A percentile compares a stretch with the other conserved stretches of the same genome.
Evolutionary conservation across 73 alveolate species (phyloP).

Genomic region (Diophrys appendiculata): DNA sequence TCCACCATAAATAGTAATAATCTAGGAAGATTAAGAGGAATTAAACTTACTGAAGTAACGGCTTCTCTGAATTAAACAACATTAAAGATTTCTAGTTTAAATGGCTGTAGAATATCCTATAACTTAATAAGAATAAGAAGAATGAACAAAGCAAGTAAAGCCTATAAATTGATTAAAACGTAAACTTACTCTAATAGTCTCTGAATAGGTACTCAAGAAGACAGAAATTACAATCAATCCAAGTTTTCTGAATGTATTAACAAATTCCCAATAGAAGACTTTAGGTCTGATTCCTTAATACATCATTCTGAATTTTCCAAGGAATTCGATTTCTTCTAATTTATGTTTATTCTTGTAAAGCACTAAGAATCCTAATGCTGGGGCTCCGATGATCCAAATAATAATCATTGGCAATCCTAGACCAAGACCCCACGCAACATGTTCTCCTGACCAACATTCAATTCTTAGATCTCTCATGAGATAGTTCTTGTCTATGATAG

Average conservation of each 20-base stretch:
- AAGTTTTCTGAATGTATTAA: conserved; percentile 51
- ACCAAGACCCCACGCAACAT: conserved; percentile 20
- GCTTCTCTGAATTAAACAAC: conserved; percentile 8
- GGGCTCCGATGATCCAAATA: conserved; percentile 59
- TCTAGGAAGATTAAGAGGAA: not conserved
- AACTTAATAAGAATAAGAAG: not conserved
- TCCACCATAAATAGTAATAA: conserved; percentile 4
- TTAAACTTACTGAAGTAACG: not conserved
- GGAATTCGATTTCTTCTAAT: conserved; percentile 17
- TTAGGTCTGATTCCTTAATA: conserved; percentile 49
- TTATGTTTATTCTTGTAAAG: conserved; percentile 31
- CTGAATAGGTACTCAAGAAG: conserved; percentile 15
- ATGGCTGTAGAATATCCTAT: conserved; percentile 1
- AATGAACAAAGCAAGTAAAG: not conserved
- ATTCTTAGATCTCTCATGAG: conserved; percentile 40
- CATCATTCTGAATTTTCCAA: conserved; percentile 33
- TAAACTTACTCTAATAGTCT: not conserved
- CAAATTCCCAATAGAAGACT: conserved; percentile 65
- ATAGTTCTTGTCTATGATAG: conserved; percentile 30
- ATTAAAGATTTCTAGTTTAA: not conserved
- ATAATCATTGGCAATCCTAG: conserved; percentile 59
- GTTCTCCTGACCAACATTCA: conserved; percentile 41
- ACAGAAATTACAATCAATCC: conserved; percentile 26
- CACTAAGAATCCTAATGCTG: conserved; percentile 29
- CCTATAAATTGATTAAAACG: not conserved